Conservation (phyloP, 2,329 filamentous ascomycete genomes). For the Escovopsis sp. region DNA sequence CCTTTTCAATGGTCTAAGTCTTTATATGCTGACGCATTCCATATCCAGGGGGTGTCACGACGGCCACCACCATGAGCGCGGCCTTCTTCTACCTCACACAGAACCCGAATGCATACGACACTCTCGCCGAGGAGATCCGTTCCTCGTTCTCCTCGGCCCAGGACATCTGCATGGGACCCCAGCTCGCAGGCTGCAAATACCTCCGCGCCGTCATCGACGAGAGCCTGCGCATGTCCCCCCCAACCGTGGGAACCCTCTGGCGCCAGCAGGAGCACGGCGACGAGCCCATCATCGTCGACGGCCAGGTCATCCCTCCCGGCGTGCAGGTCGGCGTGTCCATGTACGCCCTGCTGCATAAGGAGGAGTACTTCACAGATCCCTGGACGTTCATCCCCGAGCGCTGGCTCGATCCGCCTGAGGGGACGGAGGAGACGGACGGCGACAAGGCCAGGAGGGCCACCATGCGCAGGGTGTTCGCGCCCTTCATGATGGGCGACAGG, state of each 20-base stretch:
- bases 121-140: conserved; percentile 18
- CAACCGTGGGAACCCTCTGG: conserved; percentile 1
- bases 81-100: conserved; percentile 25
- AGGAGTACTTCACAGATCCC: conserved; percentile 1
- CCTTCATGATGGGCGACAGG: neutral
- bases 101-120: conserved; percentile 17
- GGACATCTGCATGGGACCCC: conserved; percentile 19
- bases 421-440: neutral
- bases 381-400: conserved; percentile 3
- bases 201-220: conserved; percentile 23
- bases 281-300: conserved; percentile 1
- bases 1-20: neutral
- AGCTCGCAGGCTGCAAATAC: conserved; percentile 20
- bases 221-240: conserved; percentile 1
- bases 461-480: neutral
- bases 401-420: conserved; percentile 4
- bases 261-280: conserved; percentile 1
- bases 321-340: neutral
- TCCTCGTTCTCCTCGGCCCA: conserved; percentile 16
- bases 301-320: conserved; percentile 1
- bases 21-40: no score
- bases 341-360: conserved; percentile 4
- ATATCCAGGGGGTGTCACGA: neutral
- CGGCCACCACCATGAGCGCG: neutral
- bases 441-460: neutral